Percentiles rank a stretch among this genome's conserved stretches.
Evolutionary conservation across 495 filamentous ascomycete species (phyloP).

Genomic region (Elaphomyces granulatus): DNA sequence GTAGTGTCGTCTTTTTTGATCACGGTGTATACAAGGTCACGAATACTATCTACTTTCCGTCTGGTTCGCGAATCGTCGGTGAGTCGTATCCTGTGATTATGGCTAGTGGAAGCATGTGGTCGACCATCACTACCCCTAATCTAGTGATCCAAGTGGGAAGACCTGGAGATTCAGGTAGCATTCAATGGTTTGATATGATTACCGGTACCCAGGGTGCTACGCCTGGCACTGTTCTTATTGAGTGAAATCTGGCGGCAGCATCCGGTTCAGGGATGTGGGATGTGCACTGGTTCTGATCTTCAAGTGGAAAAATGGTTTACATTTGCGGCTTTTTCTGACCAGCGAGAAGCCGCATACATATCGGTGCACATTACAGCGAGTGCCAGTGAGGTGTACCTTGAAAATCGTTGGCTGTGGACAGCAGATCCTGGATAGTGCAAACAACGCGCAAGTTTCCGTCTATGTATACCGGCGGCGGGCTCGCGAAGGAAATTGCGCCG

Average conservation of each 20-base stretch:
- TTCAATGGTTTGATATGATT: slow-evolving; percentile 39
- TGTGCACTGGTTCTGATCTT: slow-evolving; percentile 30
- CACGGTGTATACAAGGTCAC: slow-evolving; percentile 22
- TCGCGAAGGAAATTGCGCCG: too few relatives aligned
- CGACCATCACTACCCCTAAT: slow-evolving; percentile 39
- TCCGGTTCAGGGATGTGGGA: slow-evolving; percentile 32
- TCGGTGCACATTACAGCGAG: slow-evolving; percentile 64
- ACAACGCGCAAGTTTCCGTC: slow-evolving; percentile 59
- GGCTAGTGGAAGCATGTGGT: slow-evolving; percentile 38
- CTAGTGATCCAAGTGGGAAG: slow-evolving; percentile 46
- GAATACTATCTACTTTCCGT: slow-evolving; percentile 20
- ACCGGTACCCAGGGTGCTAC: slow-evolving; percentile 34
- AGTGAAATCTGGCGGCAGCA: slow-evolving; percentile 44
- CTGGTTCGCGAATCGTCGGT: slow-evolving; percentile 17
- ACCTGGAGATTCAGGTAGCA: slow-evolving; percentile 25
- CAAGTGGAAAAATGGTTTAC: slow-evolving; percentile 26
- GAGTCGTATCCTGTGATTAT: slow-evolving; percentile 42
- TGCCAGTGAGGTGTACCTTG: slow-evolving; percentile 56
- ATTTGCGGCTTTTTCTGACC: slow-evolving; percentile 7
- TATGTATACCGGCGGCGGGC: slow-evolving; percentile 82
- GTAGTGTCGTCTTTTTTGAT: slow-evolving; percentile 26
- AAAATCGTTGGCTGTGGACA: slow-evolving; percentile 94
- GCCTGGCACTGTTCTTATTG: slow-evolving; percentile 49
- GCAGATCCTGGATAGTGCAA: slow-evolving; percentile 88
- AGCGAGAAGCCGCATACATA: slow-evolving; percentile 57